Evolutionary conservation across 2,329 filamentous ascomycete species (phyloP).

Genomic region (Ascochyta clinopodiicola): DNA sequence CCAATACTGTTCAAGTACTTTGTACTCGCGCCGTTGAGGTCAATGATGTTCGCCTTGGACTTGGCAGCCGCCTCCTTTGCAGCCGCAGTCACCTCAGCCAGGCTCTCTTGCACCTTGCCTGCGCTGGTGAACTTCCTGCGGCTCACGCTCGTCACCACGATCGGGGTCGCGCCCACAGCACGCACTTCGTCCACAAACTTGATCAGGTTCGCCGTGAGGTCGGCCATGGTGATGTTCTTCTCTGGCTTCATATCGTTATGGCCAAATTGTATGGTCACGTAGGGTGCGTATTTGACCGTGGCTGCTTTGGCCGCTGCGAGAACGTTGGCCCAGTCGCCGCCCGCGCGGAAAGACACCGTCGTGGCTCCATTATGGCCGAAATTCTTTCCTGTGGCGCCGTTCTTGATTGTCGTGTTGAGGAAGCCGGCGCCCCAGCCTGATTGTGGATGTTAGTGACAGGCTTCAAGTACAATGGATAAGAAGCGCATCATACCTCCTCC

Average conservation of each 20-base stretch:
- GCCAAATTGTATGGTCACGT: constrained; percentile 65
- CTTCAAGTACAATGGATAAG: not conserved
- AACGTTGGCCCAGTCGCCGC: constrained; percentile 61
- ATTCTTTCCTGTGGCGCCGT: constrained; percentile 61
- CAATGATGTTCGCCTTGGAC: constrained; percentile 51
- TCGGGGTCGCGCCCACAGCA: constrained; percentile 39
- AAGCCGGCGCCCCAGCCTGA: constrained; percentile 65
- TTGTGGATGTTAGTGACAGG: not conserved
- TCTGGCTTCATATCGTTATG: constrained; percentile 65
- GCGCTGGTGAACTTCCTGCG: constrained; percentile 54
- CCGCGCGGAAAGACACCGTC: constrained; percentile 60
- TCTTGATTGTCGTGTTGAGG: constrained; percentile 54
- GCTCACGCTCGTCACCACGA: constrained; percentile 62
- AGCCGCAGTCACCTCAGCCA: constrained; percentile 54
- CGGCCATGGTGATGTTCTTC: constrained; percentile 52
- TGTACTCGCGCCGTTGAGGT: constrained; percentile 60
- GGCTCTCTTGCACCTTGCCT: constrained; percentile 51
- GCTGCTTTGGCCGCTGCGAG: constrained; percentile 50
- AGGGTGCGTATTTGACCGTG: constrained; percentile 50
- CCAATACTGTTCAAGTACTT: constrained; percentile 61
- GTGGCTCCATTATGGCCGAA: constrained; percentile 61
- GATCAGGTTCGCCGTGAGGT: constrained; percentile 60
- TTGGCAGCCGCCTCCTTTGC: constrained; percentile 56
- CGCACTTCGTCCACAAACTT: constrained; percentile 46
- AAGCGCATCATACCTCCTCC: constrained; percentile 23